phyloP scores from a whole-genome alignment of 2,329 filamentous ascomycete genomes.

The Cordyceps militaris region DNA sequence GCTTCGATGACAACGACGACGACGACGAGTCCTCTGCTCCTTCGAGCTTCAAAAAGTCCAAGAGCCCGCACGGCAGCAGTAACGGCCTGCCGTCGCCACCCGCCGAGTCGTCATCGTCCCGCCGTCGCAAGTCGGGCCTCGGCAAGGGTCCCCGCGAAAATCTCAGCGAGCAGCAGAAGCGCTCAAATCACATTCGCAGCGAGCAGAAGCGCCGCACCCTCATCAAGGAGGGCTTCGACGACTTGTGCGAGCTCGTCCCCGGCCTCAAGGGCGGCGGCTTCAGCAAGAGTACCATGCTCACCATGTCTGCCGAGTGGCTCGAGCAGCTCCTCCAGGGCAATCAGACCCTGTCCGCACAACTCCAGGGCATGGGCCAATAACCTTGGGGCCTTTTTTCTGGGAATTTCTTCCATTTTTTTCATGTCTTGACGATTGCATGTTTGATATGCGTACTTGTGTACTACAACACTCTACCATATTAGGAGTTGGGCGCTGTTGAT shows the following conservation, averaged over 20 bases:
- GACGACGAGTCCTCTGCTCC: conserved; percentile 25
- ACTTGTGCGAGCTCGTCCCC: conserved; percentile 70
- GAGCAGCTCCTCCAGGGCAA: conserved; percentile 67
- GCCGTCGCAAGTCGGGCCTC: conserved; percentile 44
- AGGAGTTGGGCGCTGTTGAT: conserved; percentile 7
- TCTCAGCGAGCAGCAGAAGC: conserved; percentile 72
- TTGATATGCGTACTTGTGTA: not conserved
- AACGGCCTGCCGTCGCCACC: conserved; percentile 24
- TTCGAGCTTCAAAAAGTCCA: conserved; percentile 26
- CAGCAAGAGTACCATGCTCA: conserved; percentile 75
- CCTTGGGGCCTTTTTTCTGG: not conserved
- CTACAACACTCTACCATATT: not conserved
- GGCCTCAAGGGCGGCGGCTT: conserved; percentile 66
- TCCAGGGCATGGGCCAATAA: conserved; percentile 32
- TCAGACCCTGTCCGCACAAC: conserved; percentile 46
- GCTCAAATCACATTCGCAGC: conserved; percentile 79
- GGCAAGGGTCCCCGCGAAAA: conserved; percentile 57
- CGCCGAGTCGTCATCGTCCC: conserved; percentile 30
- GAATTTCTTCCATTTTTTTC: not conserved
- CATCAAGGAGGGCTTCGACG: conserved; percentile 76
- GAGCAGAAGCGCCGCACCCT: conserved; percentile 80
- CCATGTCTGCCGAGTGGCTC: conserved; percentile 71
- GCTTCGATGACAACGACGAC: conserved; percentile 34
- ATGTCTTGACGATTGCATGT: not conserved
- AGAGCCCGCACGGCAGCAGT: conserved; percentile 45